A percentile compares a stretch with the other conserved stretches of the same genome.
Conservation (phyloP, 2,329 filamentous ascomycete genomes). For the Talaromyces sp. region DNA sequence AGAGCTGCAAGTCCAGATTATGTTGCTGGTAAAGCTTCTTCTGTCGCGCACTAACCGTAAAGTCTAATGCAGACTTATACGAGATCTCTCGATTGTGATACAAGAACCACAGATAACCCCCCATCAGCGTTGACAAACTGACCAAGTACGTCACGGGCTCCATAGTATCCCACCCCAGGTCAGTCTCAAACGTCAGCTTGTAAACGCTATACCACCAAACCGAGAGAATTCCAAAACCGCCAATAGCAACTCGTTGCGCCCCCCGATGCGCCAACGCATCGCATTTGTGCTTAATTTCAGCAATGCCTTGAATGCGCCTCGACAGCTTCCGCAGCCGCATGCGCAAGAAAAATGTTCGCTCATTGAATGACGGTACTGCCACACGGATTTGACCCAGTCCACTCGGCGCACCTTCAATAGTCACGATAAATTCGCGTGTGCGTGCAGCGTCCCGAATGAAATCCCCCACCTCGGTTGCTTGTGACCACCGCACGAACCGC, state of each 20-base stretch:
- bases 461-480: constrained; percentile 86
- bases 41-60: constrained; percentile 80
- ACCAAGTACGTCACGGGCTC: constrained; percentile 89
- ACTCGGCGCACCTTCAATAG: constrained; percentile 70
- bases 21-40: constrained; percentile 72
- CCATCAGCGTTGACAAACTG: constrained; percentile 82
- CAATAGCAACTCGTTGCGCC: constrained; percentile 77
- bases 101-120: constrained; percentile 90
- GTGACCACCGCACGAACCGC: constrained; percentile 84
- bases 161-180: constrained; percentile 86
- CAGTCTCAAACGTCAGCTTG: constrained; percentile 66
- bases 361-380: constrained; percentile 82
- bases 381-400: constrained; percentile 71
- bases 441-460: constrained; percentile 89
- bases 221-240: constrained; percentile 72
- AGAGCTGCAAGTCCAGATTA: constrained; percentile 74
- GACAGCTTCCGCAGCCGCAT: constrained; percentile 74
- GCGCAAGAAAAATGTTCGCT: constrained; percentile 87
- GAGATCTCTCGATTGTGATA: constrained; percentile 89
- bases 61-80: constrained; percentile 83
- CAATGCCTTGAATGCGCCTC: constrained; percentile 67
- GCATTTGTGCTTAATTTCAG: constrained; percentile 78
- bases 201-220: constrained; percentile 85
- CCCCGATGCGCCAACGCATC: constrained; percentile 75
- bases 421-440: constrained; percentile 80